A percentile compares a stretch with the other conserved stretches of the same genome.
phyloP scores from a whole-genome alignment of 257 asterid genomes.

The Nicotiana undulata region DNA sequence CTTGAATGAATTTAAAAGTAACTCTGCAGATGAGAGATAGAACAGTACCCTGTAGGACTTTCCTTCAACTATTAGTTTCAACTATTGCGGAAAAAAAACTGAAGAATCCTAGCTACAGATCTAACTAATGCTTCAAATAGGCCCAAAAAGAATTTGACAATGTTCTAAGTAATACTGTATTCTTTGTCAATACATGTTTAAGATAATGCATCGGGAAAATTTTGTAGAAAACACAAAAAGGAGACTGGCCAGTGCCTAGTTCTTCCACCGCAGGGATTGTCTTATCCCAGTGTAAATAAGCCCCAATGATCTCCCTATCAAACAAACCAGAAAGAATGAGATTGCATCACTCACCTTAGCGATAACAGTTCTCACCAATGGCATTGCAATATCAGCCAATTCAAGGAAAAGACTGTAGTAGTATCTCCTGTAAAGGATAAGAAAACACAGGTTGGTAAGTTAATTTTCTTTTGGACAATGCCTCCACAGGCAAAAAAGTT shows the following conservation, averaged over 20 bases:
- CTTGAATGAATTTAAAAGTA: not conserved
- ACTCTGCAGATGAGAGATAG: not conserved
- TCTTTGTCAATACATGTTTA: not conserved
- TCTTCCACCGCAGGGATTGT: constrained; percentile 70
- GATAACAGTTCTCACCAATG: constrained; percentile 46
- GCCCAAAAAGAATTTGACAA: not conserved
- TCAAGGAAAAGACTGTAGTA: constrained; percentile 85
- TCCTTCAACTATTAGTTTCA: not conserved
- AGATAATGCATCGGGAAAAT: not conserved
- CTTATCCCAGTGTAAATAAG: constrained; percentile 87
- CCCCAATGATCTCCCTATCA: constrained; percentile 95
- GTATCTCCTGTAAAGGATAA: constrained; percentile 57
- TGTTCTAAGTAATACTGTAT: not conserved
- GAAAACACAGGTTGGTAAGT: not conserved
- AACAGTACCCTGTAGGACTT: not conserved
- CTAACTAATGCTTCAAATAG: not conserved
- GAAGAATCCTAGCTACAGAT: not conserved
- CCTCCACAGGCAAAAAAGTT: not conserved
- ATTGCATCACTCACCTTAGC: constrained; percentile 74
- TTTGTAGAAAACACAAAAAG: not conserved
- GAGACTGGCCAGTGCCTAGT: constrained; percentile 21
- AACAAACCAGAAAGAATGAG: constrained; percentile 72
- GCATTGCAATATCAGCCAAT: constrained; percentile 64
- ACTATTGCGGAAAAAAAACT: not conserved
- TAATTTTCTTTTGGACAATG: not conserved